Base-by-base conservation (phyloP, 2,329 filamentous ascomycete genomes). In the Ophiocordyceps sinensis region DNA sequence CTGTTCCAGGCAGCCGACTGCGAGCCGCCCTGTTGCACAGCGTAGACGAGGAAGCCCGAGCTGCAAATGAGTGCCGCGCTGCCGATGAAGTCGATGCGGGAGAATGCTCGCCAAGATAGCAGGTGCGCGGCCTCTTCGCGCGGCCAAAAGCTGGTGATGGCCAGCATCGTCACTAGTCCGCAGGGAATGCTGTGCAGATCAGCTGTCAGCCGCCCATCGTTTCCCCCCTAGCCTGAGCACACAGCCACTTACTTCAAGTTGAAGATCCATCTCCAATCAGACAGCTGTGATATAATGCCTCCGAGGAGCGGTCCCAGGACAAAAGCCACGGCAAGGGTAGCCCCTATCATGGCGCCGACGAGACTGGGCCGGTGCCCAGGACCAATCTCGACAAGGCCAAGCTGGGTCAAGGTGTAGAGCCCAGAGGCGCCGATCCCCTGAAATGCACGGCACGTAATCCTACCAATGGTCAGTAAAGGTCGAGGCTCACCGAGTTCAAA, bases 341-440 rank as follows among this genome's bases (percentile, higher is more conserved):
- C 61, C 7, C 73, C 73, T 13, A 77, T 62, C 49, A 75, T 59
- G 23, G 68, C 70, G 2, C 73, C 71, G 35, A 77, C 68, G 14
- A 75, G 51, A 40, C 68, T 67, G 3, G 72, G 71, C 8, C 64
- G 66, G 46, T 71, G 59, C 3, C 62, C 62, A 12, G 71, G 73
- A 0, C 72, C 70, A 39, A 77, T 62, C 45, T 77, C 73, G 26
- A 75, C 63, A 1, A 78, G 61, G 12, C 68, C 66, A 40, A 76
- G 71, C 43, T 78, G 71, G 1, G 71, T 69, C 35, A 79, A 55
- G 46, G 72, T 76, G 53, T 78, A 80, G 21, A 79, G 58, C 0
- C 75, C 75, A 9, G 76, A 75, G 2, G 72, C 76, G 0, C 76
- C 75, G 36, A 78, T 65, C 5, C 75, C 75, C 43, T 78, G 75